These are phyloP conservation scores for Podaxis mareebaensis DNA, from an alignment of 768 basidiomycete genomes.

Conservation along the genomic window DNA sequence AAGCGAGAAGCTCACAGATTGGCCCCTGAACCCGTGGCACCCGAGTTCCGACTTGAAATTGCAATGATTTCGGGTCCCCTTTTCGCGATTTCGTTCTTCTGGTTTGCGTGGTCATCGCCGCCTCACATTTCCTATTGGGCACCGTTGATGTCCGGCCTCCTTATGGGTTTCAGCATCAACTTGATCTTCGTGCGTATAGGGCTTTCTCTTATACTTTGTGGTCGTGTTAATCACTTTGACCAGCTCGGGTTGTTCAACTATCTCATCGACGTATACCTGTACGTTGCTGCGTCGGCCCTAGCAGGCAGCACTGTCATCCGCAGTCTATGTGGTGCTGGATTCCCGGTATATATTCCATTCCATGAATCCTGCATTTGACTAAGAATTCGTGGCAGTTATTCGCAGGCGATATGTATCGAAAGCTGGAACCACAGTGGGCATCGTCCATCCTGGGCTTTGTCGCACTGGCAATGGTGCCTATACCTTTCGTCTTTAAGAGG, in stretches of 20 bases:
- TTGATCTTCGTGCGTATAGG: constrained; percentile 51
- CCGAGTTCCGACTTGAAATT: constrained; percentile 56
- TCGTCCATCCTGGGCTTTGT: constrained; percentile 56
- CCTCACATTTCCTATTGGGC: constrained; percentile 52
- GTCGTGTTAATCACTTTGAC: background rate
- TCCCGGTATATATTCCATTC: constrained; percentile 37
- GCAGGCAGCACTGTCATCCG: constrained; percentile 54
- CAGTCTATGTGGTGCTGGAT: constrained; percentile 53
- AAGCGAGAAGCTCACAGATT: constrained; percentile 40
- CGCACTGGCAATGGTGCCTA: constrained; percentile 52
- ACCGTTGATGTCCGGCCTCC: constrained; percentile 49
- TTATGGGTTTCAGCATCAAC: constrained; percentile 54
- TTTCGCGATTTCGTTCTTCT: constrained; percentile 58
- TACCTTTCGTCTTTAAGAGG: constrained; percentile 47
- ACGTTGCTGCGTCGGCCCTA: constrained; percentile 56
- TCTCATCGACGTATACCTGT: constrained; percentile 59
- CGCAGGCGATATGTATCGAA: constrained; percentile 53
- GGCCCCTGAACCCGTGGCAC: constrained; percentile 55
- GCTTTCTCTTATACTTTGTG: background rate
- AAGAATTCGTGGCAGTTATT: constrained; percentile 40
- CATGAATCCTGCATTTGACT: background rate
- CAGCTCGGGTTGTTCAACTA: constrained; percentile 60
- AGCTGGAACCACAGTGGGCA: constrained; percentile 55
- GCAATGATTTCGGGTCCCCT: constrained; percentile 53
- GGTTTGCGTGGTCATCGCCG: constrained; percentile 68